Evolutionary conservation across 2,329 filamentous ascomycete species (phyloP), one percentile per base, ranked within the genome.

Genomic region (Exophiala phaeomuriformis): DNA sequence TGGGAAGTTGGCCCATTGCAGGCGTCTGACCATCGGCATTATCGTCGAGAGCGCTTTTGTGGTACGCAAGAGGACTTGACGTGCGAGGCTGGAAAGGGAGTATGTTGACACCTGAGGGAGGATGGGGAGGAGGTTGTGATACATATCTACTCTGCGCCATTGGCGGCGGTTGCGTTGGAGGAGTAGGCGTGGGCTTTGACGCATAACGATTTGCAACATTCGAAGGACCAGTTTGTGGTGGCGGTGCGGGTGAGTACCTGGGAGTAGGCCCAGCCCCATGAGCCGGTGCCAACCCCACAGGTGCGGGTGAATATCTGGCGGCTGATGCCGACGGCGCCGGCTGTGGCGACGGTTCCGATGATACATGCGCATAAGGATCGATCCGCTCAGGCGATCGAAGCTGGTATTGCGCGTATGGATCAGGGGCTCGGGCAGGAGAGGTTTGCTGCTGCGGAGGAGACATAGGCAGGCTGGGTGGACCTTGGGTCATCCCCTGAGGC

Each of bases 61-160:
- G 77, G 47, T 77, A 76, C 32, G 81, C 81, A 10, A 84, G 70
- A 10, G 81, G 81, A 65, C 81, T 84, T n/a, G 81, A 84, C 4
- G 80, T 84, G 52, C 81, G 74, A 12, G 81, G 81, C 40, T 81
- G 78, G 65, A 83, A 84, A 3, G 77, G 73, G 56, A 81, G 71
- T 9, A 69, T 63, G 32, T 56, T 57, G 7, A 57, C 47, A 32
- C 53, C 36, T 29, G 56, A 55, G 36, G 65, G 63, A 3, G 65
- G 59, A 46, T 65, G 63, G 27, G 64, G 60, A 32, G 66, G 51
- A 10, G 66, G 69, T 57, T 66, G 73, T 27, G 72, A 72, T 32
- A 64, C 67, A 61, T 75, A 73, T 51, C 70, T 71, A 52, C 63
- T 68, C 30, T 66, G 64, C 47, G 61, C 52, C 33, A 66, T 56